A percentile compares a stretch with the other conserved stretches of the same genome.
Conservation (phyloP, 2,329 filamentous ascomycete species). For the Myriosclerotinia duriaeana region DNA sequence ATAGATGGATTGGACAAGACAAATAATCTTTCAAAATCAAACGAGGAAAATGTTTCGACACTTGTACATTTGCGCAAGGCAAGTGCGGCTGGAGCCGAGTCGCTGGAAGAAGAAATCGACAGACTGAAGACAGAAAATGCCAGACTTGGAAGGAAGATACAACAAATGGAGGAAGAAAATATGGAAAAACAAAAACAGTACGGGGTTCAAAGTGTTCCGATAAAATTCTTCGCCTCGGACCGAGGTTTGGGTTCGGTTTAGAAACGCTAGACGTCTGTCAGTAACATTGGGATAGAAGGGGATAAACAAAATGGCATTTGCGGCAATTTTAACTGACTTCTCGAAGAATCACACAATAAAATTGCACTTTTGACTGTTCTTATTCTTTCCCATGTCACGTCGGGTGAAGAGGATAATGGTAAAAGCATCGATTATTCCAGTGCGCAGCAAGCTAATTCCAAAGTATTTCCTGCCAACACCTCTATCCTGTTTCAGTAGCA, state of each 20-base stretch:
- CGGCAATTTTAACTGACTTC: not conserved
- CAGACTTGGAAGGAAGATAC: not conserved
- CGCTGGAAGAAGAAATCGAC: not conserved
- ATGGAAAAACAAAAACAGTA: not conserved
- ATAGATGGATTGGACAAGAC: not conserved
- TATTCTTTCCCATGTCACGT: not conserved
- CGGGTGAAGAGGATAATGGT: not conserved
- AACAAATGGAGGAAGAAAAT: not conserved
- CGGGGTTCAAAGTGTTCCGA: not conserved
- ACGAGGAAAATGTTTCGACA: not conserved
- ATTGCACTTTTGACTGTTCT: not conserved
- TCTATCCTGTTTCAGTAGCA: not conserved
- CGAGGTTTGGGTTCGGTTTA: too few relatives aligned
- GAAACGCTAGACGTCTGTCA: too few relatives aligned
- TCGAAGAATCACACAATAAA: too few relatives aligned
- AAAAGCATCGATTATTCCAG: conserved; percentile 5
- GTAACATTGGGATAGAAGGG: not conserved
- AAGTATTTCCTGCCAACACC: fast-evolving
- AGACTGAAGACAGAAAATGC: not conserved
- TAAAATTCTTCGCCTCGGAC: not conserved
- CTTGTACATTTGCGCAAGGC: not conserved
- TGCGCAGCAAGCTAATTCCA: too few relatives aligned
- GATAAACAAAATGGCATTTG: not conserved
- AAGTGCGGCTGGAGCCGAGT: fast-evolving
- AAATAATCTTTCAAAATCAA: not conserved